phyloP scores from a whole-genome alignment of 805 yeast genomes.

The Candida yuanshanica region DNA sequence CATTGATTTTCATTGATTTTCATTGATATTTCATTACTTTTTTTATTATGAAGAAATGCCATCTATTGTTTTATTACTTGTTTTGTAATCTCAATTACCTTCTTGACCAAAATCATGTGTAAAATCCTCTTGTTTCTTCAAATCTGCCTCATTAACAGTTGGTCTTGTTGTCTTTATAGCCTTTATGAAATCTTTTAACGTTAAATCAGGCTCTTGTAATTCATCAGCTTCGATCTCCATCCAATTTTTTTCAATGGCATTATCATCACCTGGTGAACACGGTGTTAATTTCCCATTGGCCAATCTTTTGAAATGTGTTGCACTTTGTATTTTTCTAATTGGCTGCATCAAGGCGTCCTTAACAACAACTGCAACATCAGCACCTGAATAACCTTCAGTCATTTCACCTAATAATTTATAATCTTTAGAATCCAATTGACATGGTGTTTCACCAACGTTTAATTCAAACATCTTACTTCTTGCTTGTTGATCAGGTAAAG shows the following conservation, averaged over 20 bases:
- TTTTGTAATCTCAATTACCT: constrained; percentile 52
- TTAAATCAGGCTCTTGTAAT: constrained; percentile 81
- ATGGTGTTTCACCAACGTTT: constrained; percentile 87
- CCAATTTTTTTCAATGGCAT: constrained; percentile 90
- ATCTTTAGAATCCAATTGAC: constrained; percentile 68
- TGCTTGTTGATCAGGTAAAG: constrained; percentile 92
- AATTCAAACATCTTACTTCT: constrained; percentile 90
- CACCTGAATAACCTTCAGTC: constrained; percentile 98
- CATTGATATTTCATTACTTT: neutral
- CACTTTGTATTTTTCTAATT: constrained; percentile 87
- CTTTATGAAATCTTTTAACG: constrained; percentile 87
- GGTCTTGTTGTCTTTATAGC: constrained; percentile 91
- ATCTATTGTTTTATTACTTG: neutral
- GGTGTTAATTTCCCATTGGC: constrained; percentile 63
- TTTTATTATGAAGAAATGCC: neutral
- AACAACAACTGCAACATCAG: constrained; percentile 93
- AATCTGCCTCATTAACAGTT: constrained; percentile 84
- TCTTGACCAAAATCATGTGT: constrained; percentile 97
- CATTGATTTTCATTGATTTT: constrained; percentile 17
- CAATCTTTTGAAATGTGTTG: constrained; percentile 83
- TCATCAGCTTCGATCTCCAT: constrained; percentile 86
- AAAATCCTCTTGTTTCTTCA: constrained; percentile 76
- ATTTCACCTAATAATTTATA: constrained; percentile 75
- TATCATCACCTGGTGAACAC: constrained; percentile 93
- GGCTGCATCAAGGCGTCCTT: constrained; percentile 98